Percentiles rank a stretch among this genome's conserved stretches.
phyloP scores from a whole-genome alignment of 2,329 filamentous ascomycete genomes.

The Biscogniauxia mediterranea region DNA sequence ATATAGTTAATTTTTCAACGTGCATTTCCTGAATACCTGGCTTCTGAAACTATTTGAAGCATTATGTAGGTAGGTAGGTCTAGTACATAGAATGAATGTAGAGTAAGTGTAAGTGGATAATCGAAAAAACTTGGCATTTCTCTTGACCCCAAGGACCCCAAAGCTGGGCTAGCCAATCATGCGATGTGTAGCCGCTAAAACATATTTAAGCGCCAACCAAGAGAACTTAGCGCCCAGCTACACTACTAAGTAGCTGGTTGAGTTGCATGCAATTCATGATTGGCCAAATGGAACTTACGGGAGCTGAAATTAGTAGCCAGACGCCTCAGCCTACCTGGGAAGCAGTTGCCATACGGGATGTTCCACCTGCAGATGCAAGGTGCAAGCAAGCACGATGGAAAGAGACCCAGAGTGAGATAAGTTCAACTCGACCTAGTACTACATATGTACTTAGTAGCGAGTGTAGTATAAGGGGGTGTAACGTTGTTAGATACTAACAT shows the following conservation, averaged over 20 bases:
- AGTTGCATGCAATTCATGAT: not conserved
- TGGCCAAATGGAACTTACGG: not conserved
- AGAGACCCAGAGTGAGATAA: not conserved
- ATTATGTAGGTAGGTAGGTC: too few relatives aligned
- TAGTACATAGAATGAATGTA: too few relatives aligned
- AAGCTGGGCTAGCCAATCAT: conserved; percentile 13
- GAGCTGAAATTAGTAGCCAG: not conserved
- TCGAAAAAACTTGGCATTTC: conserved; percentile 1
- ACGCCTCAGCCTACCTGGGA: not conserved
- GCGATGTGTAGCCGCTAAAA: not conserved
- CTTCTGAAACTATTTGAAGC: too few relatives aligned
- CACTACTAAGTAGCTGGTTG: not conserved
- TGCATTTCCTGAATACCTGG: too few relatives aligned
- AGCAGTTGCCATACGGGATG: not conserved
- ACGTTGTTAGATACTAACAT: too few relatives aligned
- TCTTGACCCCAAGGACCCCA: conserved; percentile 6
- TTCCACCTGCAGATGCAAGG: not conserved
- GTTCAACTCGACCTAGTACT: not conserved
- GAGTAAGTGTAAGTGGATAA: not conserved
- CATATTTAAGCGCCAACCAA: conserved; percentile 15
- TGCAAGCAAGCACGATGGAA: not conserved
- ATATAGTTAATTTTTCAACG: too few relatives aligned
- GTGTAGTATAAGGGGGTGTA: too few relatives aligned
- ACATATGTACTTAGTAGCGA: not conserved
- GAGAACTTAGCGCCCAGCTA: conserved; percentile 10